phyloP scores from a whole-genome alignment of 23 red algal genomes.

The Gracilaria domingensis region DNA sequence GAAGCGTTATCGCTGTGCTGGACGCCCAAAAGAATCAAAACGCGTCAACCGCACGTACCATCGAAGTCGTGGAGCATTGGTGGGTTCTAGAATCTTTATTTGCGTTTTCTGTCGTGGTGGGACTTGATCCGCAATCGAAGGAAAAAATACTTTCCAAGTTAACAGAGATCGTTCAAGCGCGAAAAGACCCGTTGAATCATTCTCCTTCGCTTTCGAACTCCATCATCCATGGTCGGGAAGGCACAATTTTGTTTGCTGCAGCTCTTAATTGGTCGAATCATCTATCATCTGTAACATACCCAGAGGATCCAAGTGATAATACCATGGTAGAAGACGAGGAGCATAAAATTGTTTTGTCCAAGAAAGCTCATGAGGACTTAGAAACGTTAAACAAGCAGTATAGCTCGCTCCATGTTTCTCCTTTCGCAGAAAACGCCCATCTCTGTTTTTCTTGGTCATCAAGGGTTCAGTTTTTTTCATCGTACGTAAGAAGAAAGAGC shows the following conservation, averaged over 20 bases:
- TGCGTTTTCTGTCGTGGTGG: conserved; percentile 17
- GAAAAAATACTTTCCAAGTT: conserved; percentile 19
- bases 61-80: not conserved
- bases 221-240: conserved; percentile 25
- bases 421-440: conserved; percentile 36
- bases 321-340: not conserved
- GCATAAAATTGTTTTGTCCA: not conserved
- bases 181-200: conserved; percentile 2
- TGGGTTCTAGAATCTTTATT: conserved; percentile 57
- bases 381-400: conserved; percentile 11
- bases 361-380: not conserved
- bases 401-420: not conserved
- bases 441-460: conserved; percentile 63
- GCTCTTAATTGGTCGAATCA: conserved; percentile 40
- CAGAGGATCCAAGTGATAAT: not conserved
- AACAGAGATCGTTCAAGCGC: conserved; percentile 4
- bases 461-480: conserved; percentile 2
- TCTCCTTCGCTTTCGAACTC: conserved; percentile 19
- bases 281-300: conserved; percentile 4
- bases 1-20: conserved; percentile 7
- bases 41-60: not conserved
- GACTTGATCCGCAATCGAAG: conserved; percentile 5
- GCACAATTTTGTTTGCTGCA: conserved; percentile 52
- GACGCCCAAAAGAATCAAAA: conserved; percentile 3
- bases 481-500: not conserved